Evolutionary conservation across 208 protist genomes (phyloP).

Genomic region (Trichomonas vaginalis): DNA sequence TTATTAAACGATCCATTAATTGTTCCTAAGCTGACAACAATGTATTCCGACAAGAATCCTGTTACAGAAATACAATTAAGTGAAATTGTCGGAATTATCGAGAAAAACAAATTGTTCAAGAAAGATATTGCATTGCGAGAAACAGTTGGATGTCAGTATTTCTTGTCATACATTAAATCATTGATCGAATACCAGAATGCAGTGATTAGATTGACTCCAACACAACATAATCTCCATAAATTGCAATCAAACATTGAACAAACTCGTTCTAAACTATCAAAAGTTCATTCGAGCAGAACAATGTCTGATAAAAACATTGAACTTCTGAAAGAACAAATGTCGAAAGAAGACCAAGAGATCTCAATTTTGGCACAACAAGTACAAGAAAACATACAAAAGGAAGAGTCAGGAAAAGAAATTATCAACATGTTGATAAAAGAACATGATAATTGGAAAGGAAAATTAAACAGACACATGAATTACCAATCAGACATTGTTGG

Average conservation of each 20-base stretch:
- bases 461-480: not conserved
- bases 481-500: not conserved
- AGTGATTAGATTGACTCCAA: not conserved
- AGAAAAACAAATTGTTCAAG: not conserved
- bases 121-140: not conserved
- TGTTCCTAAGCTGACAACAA: slow-evolving; percentile 57
- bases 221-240: not conserved
- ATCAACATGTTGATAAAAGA: not conserved
- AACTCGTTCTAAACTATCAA: not conserved
- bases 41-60: slow-evolving; percentile 64
- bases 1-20: slow-evolving; percentile 72
- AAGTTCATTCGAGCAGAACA: not conserved
- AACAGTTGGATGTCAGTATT: not conserved
- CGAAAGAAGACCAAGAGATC: not conserved
- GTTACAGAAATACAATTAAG: not conserved
- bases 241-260: not conserved
- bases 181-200: not conserved
- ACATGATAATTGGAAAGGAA: not conserved
- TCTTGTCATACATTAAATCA: not conserved
- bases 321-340: not conserved
- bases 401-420: not conserved
- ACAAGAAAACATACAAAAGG: not conserved
- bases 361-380: not conserved
- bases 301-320: not conserved
- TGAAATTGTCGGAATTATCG: not conserved